Base-by-base conservation (phyloP, 2,329 filamentous ascomycete species). In the Clathrospora elynae region DNA sequence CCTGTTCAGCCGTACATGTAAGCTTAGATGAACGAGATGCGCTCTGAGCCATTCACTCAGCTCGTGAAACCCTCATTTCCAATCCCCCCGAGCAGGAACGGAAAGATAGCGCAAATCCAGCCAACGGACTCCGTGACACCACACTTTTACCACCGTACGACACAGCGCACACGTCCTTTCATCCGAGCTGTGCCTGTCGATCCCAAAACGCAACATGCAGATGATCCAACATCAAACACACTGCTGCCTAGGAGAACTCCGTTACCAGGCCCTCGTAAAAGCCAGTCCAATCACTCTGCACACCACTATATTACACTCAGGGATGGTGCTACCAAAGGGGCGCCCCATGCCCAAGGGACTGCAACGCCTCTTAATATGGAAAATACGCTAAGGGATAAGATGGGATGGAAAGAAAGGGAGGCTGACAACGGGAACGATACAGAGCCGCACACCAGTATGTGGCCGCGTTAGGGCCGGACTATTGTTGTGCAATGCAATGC, bases 401-500 rank as follows among this genome's bases (percentile, higher is more conserved):
- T 20, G 11, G 33, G 42, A 31, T 25, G 41, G 43, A 36, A 42
- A 48, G 23, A 35, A 46, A 48, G 43, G 44, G 49, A 49, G 49
- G 46, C 49, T 53, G 42, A 53, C 35, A 40, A 38, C 53, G 51
- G 51, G 49, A 45, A 41, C 45, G 49, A 48, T 33, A 39, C 35
- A 47, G 51, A 57, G 55, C 55, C 55, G 51, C 53, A 59, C n/a
- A n/a, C n/a, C n/a, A n/a, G n/a, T 55, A 37, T 29, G 37, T 45
- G 43, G 43, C 43, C 47, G 47, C 47, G 16, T 32, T 35, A 35
- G 32, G 25, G n/a, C n/a, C n/a, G n/a, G n/a, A n/a, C n/a, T n/a
- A n/a, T n/a, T n/a, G n/a, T n/a, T n/a, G n/a, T n/a, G n/a, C n/a
- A 35, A 30, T 30, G 29, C 22, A 23, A 24, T 35, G 19, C n/a